Conservation (phyloP, 2,329 filamentous ascomycete species). For the Amauroascus niger region DNA sequence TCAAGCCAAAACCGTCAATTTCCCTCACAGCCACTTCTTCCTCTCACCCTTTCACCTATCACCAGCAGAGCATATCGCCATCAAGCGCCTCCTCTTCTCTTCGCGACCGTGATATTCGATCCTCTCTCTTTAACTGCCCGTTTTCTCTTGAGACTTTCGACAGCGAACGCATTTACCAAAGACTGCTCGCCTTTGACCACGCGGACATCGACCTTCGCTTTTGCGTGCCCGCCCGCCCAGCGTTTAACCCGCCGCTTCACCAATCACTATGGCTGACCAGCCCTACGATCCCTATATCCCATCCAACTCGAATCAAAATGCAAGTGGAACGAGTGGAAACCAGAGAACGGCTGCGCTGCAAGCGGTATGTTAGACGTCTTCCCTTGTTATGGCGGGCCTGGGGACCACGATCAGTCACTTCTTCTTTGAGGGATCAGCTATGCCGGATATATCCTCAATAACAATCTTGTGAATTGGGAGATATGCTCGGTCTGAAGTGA, state of each 20-base stretch:
- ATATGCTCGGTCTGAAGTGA: no score
- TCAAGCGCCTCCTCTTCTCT: constrained; percentile 2
- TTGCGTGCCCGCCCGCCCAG: not conserved
- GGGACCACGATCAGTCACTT: not conserved
- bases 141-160: not conserved
- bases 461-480: no score
- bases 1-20: constrained; percentile 1
- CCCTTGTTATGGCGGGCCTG: not conserved
- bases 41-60: not conserved
- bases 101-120: not conserved
- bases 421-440: not conserved
- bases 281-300: constrained; percentile 89
- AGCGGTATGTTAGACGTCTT: constrained; percentile 56
- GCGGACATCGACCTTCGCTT: not conserved
- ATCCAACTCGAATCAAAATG: constrained; percentile 47
- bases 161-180: not conserved
- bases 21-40: not conserved
- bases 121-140: not conserved
- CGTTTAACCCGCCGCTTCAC: not conserved
- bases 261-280: constrained; percentile 46
- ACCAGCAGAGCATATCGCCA: not conserved
- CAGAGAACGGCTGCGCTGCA: constrained; percentile 65
- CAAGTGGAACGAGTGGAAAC: constrained; percentile 48
- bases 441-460: not conserved
- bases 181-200: not conserved